Conservation (phyloP, 2,329 filamentous ascomycete species). For the Colletotrichum caudatum region DNA sequence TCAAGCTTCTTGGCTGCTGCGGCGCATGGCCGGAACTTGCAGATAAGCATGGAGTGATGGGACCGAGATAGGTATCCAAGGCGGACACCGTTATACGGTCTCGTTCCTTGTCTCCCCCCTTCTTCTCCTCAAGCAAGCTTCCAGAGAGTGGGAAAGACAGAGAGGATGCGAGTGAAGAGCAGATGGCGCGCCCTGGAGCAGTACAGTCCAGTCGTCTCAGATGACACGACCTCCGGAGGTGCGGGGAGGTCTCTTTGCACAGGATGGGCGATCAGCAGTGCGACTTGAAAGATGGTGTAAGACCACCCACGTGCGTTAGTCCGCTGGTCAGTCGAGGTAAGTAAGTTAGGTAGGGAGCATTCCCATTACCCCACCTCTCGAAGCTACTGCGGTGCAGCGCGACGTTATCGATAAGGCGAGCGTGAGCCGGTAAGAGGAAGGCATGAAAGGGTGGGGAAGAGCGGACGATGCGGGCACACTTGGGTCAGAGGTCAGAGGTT, state of each 20-base stretch:
- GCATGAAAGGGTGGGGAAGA: conserved; percentile 7
- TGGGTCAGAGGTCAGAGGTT: not conserved
- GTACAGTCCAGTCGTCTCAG: not conserved
- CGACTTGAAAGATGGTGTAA: conserved; percentile 4
- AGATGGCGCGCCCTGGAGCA: not conserved
- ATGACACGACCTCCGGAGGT: conserved; percentile 1
- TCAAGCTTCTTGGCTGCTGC: not conserved
- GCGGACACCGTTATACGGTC: not conserved
- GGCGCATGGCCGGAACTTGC: not conserved
- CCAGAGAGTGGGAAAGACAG: not conserved
- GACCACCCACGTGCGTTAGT: not conserved
- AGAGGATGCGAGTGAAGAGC: not conserved
- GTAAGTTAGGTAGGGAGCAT: not conserved
- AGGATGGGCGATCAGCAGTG: conserved; percentile 23
- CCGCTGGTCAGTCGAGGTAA: not conserved
- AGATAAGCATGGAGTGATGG: not conserved
- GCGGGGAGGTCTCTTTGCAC: conserved; percentile 12
- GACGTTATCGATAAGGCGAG: conserved; percentile 13
- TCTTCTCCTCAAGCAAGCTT: not conserved
- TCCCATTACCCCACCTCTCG: not conserved
- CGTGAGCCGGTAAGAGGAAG: conserved; percentile 23
- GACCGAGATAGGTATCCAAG: not conserved
- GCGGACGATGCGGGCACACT: not conserved
- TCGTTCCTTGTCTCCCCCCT: not conserved
- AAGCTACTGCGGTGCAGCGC: conserved; percentile 2